Evolutionary conservation across 345 rosid species (phyloP), one percentile per base, ranked within the genome.

Genomic region (Dipteronia sinensis): DNA sequence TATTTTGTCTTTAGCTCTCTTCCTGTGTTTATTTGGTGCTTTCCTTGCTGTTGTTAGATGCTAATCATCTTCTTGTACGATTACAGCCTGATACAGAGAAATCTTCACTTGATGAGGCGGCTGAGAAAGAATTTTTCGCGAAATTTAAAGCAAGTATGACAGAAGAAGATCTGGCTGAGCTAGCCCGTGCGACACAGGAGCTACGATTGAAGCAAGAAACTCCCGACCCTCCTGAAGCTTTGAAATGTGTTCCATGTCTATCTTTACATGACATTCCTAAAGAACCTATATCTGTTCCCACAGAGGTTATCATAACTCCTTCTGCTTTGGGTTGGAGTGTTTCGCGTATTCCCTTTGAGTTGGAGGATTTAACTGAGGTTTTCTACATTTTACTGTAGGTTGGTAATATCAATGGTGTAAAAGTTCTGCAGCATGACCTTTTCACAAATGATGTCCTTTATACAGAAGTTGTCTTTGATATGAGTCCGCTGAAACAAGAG

Each of bases 401-500:
- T 76, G 98, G 95, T 59, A 90, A 88, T 80, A 90, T 96, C 81
- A 86, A 85, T 80, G 98, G 98, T 51, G 98, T 91, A 71, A 90
- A 88, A 84, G 97, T 92, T 82, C 83, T 96, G 86, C 88, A 84
- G 77, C 99, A 96, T 78, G 97, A 92, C 79, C 95, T 96, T 73
- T 96, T 94, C 81, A 94, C 99, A 44, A 96, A 96, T 85, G 98
- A 96, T 83, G 97, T 96, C 65, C 87, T 94, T 72, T 96, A 96
- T 73, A 77, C 92, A 65, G 98, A 96, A 88, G 91, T 89, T 73
- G 98, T 92, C 81, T 94, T 96, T 77, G 85, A 96, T 82, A 91
- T 92, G 91, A 89, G 93, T 80, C 81, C 94, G 15, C 85, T 94
- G 82, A 91, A 91, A 79, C 97, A 86, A 83, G 98, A 92, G 82